These are phyloP conservation scores for Trichophyton simii DNA, from an alignment of 2,329 filamentous ascomycete species.

Conservation along the genomic window DNA sequence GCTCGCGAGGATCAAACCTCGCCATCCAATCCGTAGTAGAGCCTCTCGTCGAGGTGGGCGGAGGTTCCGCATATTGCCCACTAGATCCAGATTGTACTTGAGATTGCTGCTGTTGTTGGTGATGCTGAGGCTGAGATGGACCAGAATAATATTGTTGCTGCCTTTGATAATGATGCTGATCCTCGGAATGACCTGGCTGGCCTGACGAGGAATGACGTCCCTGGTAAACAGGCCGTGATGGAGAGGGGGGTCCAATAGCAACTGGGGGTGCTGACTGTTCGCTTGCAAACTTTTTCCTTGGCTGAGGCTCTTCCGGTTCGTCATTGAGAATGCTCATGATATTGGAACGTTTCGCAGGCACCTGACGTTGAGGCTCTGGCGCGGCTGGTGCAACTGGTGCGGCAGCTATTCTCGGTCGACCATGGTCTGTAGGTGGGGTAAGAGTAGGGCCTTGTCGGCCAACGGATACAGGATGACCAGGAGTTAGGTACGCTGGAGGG, in stretches of 20 bases:
- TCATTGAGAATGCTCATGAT: slow-evolving; percentile 40
- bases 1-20: slow-evolving; percentile 30
- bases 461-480: slow-evolving; percentile 2
- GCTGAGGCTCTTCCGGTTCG: slow-evolving; percentile 36
- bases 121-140: slow-evolving; percentile 6
- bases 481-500: slow-evolving; percentile 5
- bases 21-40: slow-evolving; percentile 30
- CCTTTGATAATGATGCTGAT: slow-evolving; percentile 9
- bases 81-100: slow-evolving; percentile 14
- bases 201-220: slow-evolving; percentile 19
- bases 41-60: slow-evolving; percentile 9
- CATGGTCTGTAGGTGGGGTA: slow-evolving; percentile 14
- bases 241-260: slow-evolving; percentile 15
- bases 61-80: slow-evolving; percentile 6
- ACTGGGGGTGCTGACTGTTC: slow-evolving; percentile 22
- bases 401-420: slow-evolving; percentile 26
- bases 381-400: slow-evolving; percentile 14
- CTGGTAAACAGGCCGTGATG: slow-evolving; percentile 16
- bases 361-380: slow-evolving; percentile 29
- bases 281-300: slow-evolving; percentile 33
- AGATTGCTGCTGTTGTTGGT: slow-evolving; percentile 12
- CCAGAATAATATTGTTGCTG: slow-evolving; percentile 18
- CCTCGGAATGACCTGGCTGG: slow-evolving; percentile 7
- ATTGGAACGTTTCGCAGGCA: slow-evolving; percentile 38
- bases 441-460: slow-evolving; percentile 5